phyloP scores from a whole-genome alignment of 75 land plant species.

The Larix kaempferi region DNA sequence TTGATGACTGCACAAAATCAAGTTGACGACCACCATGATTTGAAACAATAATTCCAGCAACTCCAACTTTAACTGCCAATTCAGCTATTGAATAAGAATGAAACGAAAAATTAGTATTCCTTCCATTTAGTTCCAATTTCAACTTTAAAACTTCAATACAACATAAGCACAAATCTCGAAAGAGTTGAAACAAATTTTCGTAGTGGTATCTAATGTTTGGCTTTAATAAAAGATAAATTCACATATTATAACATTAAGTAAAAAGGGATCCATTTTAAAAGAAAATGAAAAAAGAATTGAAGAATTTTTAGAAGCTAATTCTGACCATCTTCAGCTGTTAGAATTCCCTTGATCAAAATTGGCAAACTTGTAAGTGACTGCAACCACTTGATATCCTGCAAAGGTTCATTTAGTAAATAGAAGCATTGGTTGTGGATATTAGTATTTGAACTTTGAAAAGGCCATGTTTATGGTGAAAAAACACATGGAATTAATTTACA shows the following conservation, averaged over 20 bases:
- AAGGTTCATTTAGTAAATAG: not conserved
- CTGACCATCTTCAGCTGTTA: slow-evolving; percentile 91
- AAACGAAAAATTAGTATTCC: not conserved
- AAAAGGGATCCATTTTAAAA: not conserved
- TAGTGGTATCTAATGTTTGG: not conserved
- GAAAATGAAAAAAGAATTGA: not conserved
- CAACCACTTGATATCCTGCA: slow-evolving; percentile 84
- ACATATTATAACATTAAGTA: not conserved
- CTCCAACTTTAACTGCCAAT: slow-evolving; percentile 49
- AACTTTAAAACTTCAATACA: not conserved
- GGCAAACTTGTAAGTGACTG: slow-evolving; percentile 80
- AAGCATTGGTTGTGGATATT: not conserved
- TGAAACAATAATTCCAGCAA: slow-evolving; percentile 75
- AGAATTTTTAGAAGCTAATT: not conserved
- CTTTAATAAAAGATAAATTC: not conserved
- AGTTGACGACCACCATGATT: slow-evolving; percentile 89
- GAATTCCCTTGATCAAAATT: slow-evolving; percentile 75
- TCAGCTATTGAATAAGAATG: not conserved
- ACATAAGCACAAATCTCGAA: not conserved
- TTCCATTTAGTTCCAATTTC: not conserved
- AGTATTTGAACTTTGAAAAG: not conserved
- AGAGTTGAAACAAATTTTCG: not conserved
- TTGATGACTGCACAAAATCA: slow-evolving; percentile 68
- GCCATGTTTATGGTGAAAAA: not conserved
- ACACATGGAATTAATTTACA: not conserved